phyloP scores from a whole-genome alignment of 1,284 basidiomycete genomes.

The Malassezia obtusa region DNA sequence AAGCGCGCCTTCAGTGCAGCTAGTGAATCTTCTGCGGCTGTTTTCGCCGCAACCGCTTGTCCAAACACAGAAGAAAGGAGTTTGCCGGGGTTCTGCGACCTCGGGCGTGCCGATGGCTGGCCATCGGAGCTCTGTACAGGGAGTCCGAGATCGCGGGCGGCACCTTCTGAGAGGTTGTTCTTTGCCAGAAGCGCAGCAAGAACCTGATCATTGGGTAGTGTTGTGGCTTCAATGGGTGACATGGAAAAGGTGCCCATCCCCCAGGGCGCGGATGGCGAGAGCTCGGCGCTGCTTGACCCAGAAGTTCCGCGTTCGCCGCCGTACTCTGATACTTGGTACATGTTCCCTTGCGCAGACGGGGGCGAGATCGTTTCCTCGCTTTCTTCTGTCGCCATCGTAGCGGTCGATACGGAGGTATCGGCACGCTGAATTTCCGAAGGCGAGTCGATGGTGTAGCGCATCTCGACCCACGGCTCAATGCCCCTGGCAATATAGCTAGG shows the following conservation, averaged over 20 bases:
- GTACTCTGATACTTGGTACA: background rate
- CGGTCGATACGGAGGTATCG: background rate
- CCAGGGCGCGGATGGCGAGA: background rate
- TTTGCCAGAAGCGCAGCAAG: constrained; percentile 4
- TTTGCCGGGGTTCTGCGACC: constrained; percentile 18
- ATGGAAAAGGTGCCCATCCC: background rate
- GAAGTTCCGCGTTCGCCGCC: background rate
- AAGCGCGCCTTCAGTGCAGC: constrained; percentile 41
- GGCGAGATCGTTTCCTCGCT: background rate
- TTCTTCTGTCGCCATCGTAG: background rate
- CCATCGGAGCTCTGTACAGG: background rate
- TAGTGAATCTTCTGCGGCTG: constrained; percentile 37
- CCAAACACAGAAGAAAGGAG: constrained; percentile 34
- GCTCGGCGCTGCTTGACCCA: background rate
- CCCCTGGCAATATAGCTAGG: constrained; percentile 37
- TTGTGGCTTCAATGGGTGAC: background rate
- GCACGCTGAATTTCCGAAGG: background rate
- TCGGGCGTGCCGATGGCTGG: background rate
- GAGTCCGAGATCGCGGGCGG: constrained; percentile 12
- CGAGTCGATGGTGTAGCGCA: constrained; percentile 16
- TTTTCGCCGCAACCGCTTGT: constrained; percentile 43
- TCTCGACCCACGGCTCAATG: constrained; percentile 37
- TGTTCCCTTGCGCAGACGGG: background rate
- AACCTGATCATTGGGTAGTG: constrained; percentile 1
- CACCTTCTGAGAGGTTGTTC: background rate